Evolutionary conservation across 2,329 filamentous ascomycete genomes (phyloP), one percentile per base, ranked within the genome.

Genomic region (Rhinocladiella mackenziei): DNA sequence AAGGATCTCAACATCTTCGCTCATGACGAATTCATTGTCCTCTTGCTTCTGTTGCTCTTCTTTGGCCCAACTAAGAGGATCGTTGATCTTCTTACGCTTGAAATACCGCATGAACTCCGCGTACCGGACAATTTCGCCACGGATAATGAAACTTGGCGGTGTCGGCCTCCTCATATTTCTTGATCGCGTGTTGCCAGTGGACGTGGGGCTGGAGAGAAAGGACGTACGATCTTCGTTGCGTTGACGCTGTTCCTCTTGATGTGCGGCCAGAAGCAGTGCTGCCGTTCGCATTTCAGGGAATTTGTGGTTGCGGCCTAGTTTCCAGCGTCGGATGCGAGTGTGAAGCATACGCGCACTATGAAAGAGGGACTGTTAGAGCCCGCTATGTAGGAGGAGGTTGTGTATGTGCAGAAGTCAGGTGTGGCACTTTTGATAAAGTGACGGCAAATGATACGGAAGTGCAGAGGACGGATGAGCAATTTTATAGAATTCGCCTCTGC

Each of bases 301-400:
- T 14, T 40, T 49, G 13, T 40, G 40, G 18, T 49, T 49, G 32
- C 40, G 34, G 11, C 38, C 40, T 6, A 43, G 34, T 33, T 45
- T 36, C 45, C 45, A 49, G 15, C 32, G 25, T 34, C 29, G 28
- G 23, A 49, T 40, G n/a, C 41, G 34, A 1, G 40, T 45, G 17
- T 45, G 42, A 18, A 50, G 43, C 43, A 46, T 46, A n/a, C 42
- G 42, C 15, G 46, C 38, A 34, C 47, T 46, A 19, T 18, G 13
- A 14, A 28, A 37, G 20, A 37, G 5, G 11, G 23, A 17, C 7
- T 22, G 22, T 39, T 11, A 29, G 26, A 19, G 10, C 15, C n/a
- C 19, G 4, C n/a, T 18, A 8, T 14, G 19, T 23, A 14, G 20
- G n/a, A n/a, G n/a, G n/a, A n/a, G n/a, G n/a, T n/a, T n/a, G n/a